A percentile compares a stretch with the other conserved stretches of the same genome.
These are phyloP conservation scores for Nymphaea thermarum DNA, from an alignment of 164 flowering plant species.

Conservation along the genomic window DNA sequence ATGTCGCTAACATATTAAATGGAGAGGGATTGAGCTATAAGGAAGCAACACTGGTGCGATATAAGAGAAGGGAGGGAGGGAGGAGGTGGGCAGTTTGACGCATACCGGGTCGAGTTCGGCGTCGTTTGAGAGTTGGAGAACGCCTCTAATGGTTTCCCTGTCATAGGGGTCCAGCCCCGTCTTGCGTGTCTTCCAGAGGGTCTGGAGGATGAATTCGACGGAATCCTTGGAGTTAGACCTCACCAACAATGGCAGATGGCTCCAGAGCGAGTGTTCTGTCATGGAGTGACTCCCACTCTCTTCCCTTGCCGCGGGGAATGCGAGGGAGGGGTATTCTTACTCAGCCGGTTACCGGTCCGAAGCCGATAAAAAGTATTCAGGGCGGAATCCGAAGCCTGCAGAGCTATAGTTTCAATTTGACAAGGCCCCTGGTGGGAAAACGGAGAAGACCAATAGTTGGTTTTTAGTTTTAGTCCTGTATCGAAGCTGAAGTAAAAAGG, in stretches of 20 bases:
- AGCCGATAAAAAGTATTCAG: neutral
- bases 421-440: too few species aligned
- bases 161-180: constrained; percentile 63
- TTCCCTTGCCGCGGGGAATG: neutral
- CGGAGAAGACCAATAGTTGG: too few species aligned
- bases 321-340: neutral
- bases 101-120: constrained; percentile 61
- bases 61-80: constrained; percentile 4
- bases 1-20: too few species aligned
- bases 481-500: too few species aligned
- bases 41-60: too few species aligned
- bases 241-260: constrained; percentile 54
- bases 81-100: neutral
- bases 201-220: constrained; percentile 54
- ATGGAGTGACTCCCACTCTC: neutral
- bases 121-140: constrained; percentile 47
- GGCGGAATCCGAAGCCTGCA: too few species aligned
- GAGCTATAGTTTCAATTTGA: too few species aligned
- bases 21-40: too few species aligned
- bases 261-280: constrained; percentile 50
- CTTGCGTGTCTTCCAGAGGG: constrained; percentile 62
- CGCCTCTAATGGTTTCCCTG: constrained; percentile 34
- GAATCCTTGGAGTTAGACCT: constrained; percentile 57
- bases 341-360: neutral
- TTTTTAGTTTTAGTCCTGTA: too few species aligned